Percentiles rank a stretch among this genome's conserved stretches.
Conservation (phyloP, 2,329 filamentous ascomycete species). For the Thelonectria discophora region DNA sequence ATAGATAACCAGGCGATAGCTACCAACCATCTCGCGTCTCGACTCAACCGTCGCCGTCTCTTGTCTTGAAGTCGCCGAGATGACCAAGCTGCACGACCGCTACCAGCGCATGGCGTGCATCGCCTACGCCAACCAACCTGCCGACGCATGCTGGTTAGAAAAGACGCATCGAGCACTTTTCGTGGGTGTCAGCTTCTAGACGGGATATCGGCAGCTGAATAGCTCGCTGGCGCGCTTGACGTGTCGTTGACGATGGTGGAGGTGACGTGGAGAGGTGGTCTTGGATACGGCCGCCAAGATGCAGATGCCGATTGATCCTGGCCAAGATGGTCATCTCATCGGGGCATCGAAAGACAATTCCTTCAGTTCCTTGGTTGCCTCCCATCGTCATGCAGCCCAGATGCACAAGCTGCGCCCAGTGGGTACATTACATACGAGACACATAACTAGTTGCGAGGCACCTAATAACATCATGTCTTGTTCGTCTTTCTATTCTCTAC, state of each 20-base stretch:
- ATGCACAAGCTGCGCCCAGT: no score
- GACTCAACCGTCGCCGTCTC: constrained; percentile 48
- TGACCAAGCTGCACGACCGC: constrained; percentile 66
- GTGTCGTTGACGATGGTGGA: constrained; percentile 39
- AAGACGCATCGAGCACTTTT: constrained; percentile 2
- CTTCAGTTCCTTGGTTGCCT: background rate
- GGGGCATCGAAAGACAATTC: background rate
- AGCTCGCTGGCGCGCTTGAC: no score
- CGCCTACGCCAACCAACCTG: constrained; percentile 64
- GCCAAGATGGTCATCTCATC: background rate
- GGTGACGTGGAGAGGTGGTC: constrained; percentile 52
- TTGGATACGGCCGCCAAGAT: no score
- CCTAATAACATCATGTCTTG: background rate
- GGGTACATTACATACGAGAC: no score
- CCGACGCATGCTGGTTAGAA: constrained; percentile 62
- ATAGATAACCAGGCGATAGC: no score
- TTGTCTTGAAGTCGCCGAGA: constrained; percentile 62
- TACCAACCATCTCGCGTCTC: no score
- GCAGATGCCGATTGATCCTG: no score
- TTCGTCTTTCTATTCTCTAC: background rate
- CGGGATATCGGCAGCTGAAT: no score
- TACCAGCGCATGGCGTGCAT: constrained; percentile 63
- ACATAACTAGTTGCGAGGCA: no score
- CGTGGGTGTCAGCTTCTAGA: constrained; percentile 19
- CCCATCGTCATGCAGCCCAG: no score